Percentiles rank a stretch among this genome's conserved stretches.
Evolutionary conservation across 225 moss, liverwort and hornwort species (phyloP).

Genomic region (Antitrichia curtipendula): DNA sequence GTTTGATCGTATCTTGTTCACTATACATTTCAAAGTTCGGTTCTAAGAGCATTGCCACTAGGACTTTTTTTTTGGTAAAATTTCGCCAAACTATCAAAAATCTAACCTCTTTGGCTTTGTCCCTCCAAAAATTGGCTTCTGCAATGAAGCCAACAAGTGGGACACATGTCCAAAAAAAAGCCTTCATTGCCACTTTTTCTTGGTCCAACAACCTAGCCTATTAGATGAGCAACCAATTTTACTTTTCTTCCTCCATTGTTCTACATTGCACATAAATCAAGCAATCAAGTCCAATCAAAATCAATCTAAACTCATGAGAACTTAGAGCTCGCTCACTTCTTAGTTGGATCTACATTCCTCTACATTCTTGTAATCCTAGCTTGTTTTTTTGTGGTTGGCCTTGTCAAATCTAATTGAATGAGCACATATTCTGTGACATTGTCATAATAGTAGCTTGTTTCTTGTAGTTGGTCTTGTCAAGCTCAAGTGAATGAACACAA

Average conservation of each 20-base stretch:
- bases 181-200: too few relatives aligned
- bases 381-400: neutral
- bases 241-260: neutral
- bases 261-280: neutral
- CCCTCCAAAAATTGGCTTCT: too few relatives aligned
- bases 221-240: rapidly evolving
- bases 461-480: neutral
- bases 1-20: neutral
- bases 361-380: rapidly evolving
- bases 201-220: too few relatives aligned
- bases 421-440: too few relatives aligned
- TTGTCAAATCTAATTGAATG: neutral
- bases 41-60: neutral
- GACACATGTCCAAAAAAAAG: too few relatives aligned
- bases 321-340: neutral
- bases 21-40: rapidly evolving
- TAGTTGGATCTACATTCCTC: rapidly evolving
- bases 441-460: neutral
- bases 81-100: too few relatives aligned
- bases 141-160: too few relatives aligned
- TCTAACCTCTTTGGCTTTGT: too few relatives aligned
- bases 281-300: rapidly evolving
- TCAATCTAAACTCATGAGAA: rapidly evolving
- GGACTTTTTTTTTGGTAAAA: too few relatives aligned
- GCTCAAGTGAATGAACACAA: neutral